Conservation (phyloP, 495 filamentous ascomycete species). For the Apodospora peruviana region DNA sequence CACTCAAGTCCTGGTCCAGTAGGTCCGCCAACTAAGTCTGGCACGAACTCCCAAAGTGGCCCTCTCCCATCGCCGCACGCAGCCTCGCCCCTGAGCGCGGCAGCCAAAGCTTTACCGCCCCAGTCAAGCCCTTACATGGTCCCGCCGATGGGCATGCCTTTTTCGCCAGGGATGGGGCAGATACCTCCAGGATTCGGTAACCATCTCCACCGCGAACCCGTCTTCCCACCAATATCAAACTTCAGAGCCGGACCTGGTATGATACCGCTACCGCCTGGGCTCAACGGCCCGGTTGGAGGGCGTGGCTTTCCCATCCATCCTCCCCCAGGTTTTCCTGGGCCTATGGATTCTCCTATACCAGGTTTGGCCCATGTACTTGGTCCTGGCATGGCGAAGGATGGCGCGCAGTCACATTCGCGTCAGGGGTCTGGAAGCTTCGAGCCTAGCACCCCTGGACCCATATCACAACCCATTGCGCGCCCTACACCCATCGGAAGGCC, state of each 20-base stretch:
- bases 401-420: conserved; percentile 35
- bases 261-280: conserved; percentile 52
- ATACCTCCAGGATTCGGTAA: conserved; percentile 34
- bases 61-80: conserved; percentile 13
- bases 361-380: conserved; percentile 25
- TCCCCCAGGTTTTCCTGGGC: conserved; percentile 50
- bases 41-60: conserved; percentile 8
- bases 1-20: conserved; percentile 53
- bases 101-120: conserved; percentile 29
- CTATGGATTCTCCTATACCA: conserved; percentile 37
- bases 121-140: conserved; percentile 35
- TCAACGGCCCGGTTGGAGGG: conserved; percentile 56
- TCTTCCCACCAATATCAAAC: conserved; percentile 40
- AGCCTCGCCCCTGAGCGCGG: conserved; percentile 14
- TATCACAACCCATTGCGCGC: conserved; percentile 62
- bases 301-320: conserved; percentile 59
- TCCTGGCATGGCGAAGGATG: conserved; percentile 26
- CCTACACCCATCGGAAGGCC: conserved; percentile 88
- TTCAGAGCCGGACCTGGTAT: conserved; percentile 29
- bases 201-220: conserved; percentile 21
- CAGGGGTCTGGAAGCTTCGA: conserved; percentile 44
- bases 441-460: conserved; percentile 20
- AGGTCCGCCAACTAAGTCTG: conserved; percentile 38
- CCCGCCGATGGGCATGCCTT: conserved; percentile 29
- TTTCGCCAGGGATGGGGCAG: conserved; percentile 29